Evolutionary conservation across 805 yeast species (phyloP).

Genomic region (Candida wancherniae): DNA sequence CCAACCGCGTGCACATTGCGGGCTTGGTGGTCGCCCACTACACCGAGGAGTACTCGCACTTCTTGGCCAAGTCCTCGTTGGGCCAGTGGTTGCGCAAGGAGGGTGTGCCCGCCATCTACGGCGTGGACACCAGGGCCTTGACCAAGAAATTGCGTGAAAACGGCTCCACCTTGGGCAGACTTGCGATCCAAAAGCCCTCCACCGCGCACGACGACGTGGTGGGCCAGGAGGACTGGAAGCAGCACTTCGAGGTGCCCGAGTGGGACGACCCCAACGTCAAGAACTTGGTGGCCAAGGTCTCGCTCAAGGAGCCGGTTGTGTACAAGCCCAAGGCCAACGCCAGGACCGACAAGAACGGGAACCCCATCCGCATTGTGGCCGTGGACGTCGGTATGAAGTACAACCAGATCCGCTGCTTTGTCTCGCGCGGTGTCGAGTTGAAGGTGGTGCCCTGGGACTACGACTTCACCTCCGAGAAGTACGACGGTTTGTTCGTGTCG

Average conservation of each 20-base stretch:
- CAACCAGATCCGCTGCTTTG: constrained; percentile 96
- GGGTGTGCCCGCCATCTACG: constrained; percentile 93
- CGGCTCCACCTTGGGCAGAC: constrained; percentile 91
- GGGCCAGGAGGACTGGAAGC: constrained; percentile 48
- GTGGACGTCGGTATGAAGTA: constrained; percentile 97
- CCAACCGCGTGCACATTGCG: constrained; percentile 87
- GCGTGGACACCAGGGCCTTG: constrained; percentile 93
- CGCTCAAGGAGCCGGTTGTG: constrained; percentile 67
- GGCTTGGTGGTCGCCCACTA: constrained; percentile 96
- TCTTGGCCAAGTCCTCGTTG: constrained; percentile 84
- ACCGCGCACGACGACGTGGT: constrained; percentile 29
- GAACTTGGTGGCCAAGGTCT: constrained; percentile 89
- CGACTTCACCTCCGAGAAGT: constrained; percentile 73
- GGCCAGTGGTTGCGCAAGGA: constrained; percentile 91
- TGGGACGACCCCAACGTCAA: constrained; percentile 91
- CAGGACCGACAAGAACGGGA: constrained; percentile 63
- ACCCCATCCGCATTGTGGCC: constrained; percentile 76
- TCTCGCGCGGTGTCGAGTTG: constrained; percentile 92
- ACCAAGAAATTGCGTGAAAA: constrained; percentile 89
- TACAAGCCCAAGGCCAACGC: constrained; percentile 64
- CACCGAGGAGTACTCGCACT: constrained; percentile 94
- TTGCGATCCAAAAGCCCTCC: constrained; percentile 53
- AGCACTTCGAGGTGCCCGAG: constrained; percentile 67
- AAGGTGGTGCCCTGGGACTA: constrained; percentile 95
- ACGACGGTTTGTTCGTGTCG: constrained; percentile 92